These are phyloP conservation scores for Eucalyptus tenuipes DNA, from an alignment of 345 rosid genomes.

Conservation along the genomic window DNA sequence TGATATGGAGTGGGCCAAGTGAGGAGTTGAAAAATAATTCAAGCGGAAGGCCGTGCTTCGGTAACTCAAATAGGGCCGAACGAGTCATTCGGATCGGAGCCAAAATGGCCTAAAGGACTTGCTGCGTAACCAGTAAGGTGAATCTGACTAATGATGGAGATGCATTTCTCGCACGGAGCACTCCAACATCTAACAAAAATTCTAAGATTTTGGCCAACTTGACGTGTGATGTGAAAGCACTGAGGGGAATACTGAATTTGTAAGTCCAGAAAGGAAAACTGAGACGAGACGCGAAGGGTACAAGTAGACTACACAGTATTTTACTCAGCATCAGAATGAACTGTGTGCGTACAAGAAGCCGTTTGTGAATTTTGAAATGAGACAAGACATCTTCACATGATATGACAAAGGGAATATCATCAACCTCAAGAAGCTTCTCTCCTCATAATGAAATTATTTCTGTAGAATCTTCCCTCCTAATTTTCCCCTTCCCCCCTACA, in stretches of 20 bases:
- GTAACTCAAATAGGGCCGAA: neutral
- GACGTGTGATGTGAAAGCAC: neutral
- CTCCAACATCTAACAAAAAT: neutral
- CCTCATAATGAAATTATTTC: neutral
- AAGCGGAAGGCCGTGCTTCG: neutral
- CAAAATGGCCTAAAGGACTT: neutral
- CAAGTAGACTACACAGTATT: neutral
- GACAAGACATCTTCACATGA: neutral
- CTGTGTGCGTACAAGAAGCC: neutral
- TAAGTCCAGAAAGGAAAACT: neutral
- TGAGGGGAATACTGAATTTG: neutral
- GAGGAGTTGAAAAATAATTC: neutral
- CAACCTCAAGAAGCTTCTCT: neutral
- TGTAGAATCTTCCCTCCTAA: neutral
- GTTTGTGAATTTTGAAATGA: neutral
- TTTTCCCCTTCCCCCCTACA: neutral
- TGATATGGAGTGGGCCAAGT: neutral
- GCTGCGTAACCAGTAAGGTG: neutral
- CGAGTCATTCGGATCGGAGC: neutral
- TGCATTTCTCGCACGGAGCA: neutral
- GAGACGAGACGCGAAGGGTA: neutral
- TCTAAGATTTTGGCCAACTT: neutral
- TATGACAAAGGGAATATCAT: neutral
- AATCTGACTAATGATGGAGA: neutral
- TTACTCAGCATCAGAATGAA: neutral